Conservation (phyloP, 2,329 filamentous ascomycete genomes). For the Neonectria punicea region DNA sequence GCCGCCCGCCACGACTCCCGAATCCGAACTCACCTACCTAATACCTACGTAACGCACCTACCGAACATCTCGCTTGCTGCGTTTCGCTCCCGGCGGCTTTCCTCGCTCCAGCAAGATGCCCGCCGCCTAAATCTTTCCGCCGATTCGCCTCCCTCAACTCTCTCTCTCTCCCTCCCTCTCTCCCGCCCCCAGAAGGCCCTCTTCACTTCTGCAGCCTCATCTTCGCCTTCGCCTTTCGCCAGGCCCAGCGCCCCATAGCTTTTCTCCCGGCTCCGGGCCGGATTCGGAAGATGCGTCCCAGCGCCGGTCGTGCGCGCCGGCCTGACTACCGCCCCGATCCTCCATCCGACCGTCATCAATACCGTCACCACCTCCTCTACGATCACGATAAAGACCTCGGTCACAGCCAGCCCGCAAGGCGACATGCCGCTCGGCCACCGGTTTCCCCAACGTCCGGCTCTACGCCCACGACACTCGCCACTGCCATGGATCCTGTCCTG, state of each 20-base stretch:
- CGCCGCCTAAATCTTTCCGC: constrained; percentile 23
- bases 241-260: neutral
- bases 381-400: constrained; percentile 25
- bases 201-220: neutral
- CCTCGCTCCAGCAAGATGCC: constrained; percentile 23
- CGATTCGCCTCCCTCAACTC: constrained; percentile 10
- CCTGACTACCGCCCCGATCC: constrained; percentile 28
- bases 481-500: constrained; percentile 22
- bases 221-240: neutral
- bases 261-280: constrained; percentile 6
- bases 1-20: constrained; percentile 15
- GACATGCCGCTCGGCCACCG: constrained; percentile 38
- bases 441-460: constrained; percentile 30
- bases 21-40: constrained; percentile 11
- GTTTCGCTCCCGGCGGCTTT: constrained; percentile 22
- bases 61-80: constrained; percentile 30
- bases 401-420: constrained; percentile 29
- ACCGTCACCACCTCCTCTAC: constrained; percentile 23
- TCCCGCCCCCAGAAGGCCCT: constrained; percentile 3
- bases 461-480: constrained; percentile 33
- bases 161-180: constrained; percentile 13
- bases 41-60: constrained; percentile 12
- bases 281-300: constrained; percentile 39
- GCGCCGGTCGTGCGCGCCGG: constrained; percentile 35
- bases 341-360: constrained; percentile 27